Base-by-base conservation (phyloP, 176 grass and related monocot species). In the Bromus sterilis region DNA sequence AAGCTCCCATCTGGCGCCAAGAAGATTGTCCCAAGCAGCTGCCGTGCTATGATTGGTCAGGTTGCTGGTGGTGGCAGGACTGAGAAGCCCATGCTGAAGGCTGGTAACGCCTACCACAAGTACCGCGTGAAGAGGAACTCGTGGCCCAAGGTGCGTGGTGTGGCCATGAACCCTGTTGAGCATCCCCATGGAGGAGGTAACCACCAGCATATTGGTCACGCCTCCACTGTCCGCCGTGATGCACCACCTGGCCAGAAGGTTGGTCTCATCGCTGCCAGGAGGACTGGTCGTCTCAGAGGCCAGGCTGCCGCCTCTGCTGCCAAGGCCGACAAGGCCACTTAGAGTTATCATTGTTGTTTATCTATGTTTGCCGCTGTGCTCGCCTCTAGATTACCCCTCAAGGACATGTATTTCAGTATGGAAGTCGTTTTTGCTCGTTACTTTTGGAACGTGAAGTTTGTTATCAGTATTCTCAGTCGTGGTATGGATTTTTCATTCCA, bases 61-160 rank as follows among this genome's bases (percentile, higher is more conserved):
- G 91, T 97, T 0, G 94, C 94, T 8, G 94, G 94, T 25, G 94
- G 94, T 11, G 94, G 94, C 23, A 91, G 94, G 76, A 97, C 94
- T 56, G 94, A 97, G 89, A 97, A 97, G 80, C 94, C 94, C 0
- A 81, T 97, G 51, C 85, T 97, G 12, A 97, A 97, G 82, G 94
- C 94, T 0, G 94, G 94, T 4, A 94, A 97, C 4, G 94, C 94
- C 9, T 97, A 97, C 89, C 94, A 97, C 87, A 97, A 97, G 83
- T 97, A 78, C 89, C 89, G 91, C 0, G 94, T 97, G 66, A 97
- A 97, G 89, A 89, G 94, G 49, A 97, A 97, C 87, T 80, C 91
- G 83, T 97, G 94, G 94, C 94, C 94, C 9, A 97, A 97, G 94
- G 94, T 97, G 49, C 91, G 94, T 90, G 94, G 94, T 97, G 94